Conservation (phyloP, 768 basidiomycete genomes). For the Hysterangium stoloniferum region DNA sequence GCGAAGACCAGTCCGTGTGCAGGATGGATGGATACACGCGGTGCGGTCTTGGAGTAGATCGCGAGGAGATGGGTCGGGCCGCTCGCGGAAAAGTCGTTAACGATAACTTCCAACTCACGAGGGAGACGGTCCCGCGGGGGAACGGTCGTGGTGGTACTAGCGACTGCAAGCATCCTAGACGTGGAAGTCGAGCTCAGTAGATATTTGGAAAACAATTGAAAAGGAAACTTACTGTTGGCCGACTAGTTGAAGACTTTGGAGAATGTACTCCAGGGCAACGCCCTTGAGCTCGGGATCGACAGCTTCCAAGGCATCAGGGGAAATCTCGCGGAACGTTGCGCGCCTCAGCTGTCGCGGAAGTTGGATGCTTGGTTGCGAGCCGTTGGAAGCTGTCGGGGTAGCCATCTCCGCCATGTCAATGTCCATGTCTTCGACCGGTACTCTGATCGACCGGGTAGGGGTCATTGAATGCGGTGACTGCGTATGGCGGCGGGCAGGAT, state of each 20-base stretch:
- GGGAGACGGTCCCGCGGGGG: conserved; percentile 16
- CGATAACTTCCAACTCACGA: conserved; percentile 25
- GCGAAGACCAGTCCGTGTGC: conserved; percentile 20
- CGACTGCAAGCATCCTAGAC: conserved; percentile 1
- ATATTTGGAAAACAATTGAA: background rate
- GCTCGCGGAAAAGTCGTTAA: conserved; percentile 14
- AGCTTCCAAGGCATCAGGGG: conserved; percentile 44
- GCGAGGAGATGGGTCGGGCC: conserved; percentile 18
- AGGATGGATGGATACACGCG: conserved; percentile 17
- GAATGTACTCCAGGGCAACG: conserved; percentile 58
- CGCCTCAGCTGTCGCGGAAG: conserved; percentile 63
- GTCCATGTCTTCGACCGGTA: background rate
- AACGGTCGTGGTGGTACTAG: background rate
- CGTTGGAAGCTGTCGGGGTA: background rate
- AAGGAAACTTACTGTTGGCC: conserved; percentile 34
- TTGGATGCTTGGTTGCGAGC: background rate
- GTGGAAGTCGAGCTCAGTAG: background rate
- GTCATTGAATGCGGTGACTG: background rate
- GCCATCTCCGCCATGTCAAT: background rate
- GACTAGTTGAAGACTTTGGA: conserved; percentile 38
- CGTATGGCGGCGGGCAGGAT: background rate
- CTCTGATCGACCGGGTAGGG: background rate
- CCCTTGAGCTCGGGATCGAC: conserved; percentile 43
- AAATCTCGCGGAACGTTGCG: conserved; percentile 50
- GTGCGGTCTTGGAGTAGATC: conserved; percentile 11